Conservation (phyloP, 2,329 filamentous ascomycete species). For the Madurella fahalii region DNA sequence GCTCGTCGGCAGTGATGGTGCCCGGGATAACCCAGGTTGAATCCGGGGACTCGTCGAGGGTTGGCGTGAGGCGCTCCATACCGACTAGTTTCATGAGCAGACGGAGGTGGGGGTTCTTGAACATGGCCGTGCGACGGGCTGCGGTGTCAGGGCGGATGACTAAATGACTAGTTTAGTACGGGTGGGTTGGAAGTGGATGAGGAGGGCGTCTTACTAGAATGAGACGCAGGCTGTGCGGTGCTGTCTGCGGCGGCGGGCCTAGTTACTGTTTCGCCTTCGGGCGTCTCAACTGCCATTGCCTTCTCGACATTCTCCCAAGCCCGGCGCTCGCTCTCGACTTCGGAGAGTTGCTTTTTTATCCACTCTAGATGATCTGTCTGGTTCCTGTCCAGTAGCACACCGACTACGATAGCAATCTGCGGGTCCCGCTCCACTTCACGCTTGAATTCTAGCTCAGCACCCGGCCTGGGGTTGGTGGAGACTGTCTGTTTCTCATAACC, state of each 20-base stretch:
- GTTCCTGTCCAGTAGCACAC: conserved; percentile 74
- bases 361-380: conserved; percentile 74
- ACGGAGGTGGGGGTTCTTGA: conserved; percentile 83
- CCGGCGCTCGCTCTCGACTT: conserved; percentile 67
- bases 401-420: conserved; percentile 75
- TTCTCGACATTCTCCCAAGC: conserved; percentile 72
- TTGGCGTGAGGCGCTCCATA: conserved; percentile 55
- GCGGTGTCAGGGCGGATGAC: conserved; percentile 62
- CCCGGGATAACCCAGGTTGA: conserved; percentile 75
- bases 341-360: conserved; percentile 68
- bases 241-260: conserved; percentile 20
- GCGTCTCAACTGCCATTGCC: conserved; percentile 39
- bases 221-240: conserved; percentile 40
- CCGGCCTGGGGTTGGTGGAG: conserved; percentile 60
- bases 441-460: conserved; percentile 79
- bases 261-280: conserved; percentile 1
- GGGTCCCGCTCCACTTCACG: conserved; percentile 62
- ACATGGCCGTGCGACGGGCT: conserved; percentile 67
- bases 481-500: conserved; percentile 78
- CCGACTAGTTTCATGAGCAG: conserved; percentile 76
- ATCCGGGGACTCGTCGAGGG: conserved; percentile 66
- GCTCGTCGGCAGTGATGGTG: conserved; percentile 56
- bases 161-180: conserved; percentile 32
- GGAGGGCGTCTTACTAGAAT: conserved; percentile 46
- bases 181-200: neutral